Percentiles rank a stretch among this genome's conserved stretches.
Conservation (phyloP, 306 rosid species). For the Begonia masoniana region DNA sequence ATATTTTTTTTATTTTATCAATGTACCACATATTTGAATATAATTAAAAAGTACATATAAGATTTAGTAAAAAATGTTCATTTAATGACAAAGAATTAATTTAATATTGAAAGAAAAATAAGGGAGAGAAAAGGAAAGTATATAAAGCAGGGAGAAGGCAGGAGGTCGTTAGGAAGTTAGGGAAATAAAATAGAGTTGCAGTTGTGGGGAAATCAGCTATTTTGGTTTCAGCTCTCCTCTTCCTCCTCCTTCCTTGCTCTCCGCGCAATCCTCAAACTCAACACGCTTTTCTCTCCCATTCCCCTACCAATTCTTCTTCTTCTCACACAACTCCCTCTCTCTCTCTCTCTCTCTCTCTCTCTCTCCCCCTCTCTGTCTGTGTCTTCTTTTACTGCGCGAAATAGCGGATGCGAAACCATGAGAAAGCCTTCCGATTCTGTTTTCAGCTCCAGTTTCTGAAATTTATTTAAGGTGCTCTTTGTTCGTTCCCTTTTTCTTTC, state of each 20-base stretch:
- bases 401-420: constrained; percentile 11
- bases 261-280: constrained; percentile 54
- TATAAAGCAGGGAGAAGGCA: neutral
- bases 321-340: neutral
- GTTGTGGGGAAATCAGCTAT: neutral
- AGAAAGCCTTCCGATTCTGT: constrained; percentile 1
- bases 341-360: constrained; percentile 9
- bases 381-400: neutral
- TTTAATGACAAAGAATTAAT: no score
- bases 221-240: constrained; percentile 3
- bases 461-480: constrained; percentile 20
- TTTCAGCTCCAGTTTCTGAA: constrained; percentile 19
- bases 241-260: constrained; percentile 25
- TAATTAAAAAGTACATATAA: no score
- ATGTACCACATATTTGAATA: no score
- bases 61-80: no score
- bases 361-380: neutral
- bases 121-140: neutral
- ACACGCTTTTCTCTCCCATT: constrained; percentile 55
- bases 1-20: no score
- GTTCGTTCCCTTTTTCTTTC: constrained; percentile 9
- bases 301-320: neutral
- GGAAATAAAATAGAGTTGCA: no score
- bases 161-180: no score
- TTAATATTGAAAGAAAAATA: neutral